Base-by-base conservation (phyloP, 2,329 filamentous ascomycete species). In the Xylaria sp. region DNA sequence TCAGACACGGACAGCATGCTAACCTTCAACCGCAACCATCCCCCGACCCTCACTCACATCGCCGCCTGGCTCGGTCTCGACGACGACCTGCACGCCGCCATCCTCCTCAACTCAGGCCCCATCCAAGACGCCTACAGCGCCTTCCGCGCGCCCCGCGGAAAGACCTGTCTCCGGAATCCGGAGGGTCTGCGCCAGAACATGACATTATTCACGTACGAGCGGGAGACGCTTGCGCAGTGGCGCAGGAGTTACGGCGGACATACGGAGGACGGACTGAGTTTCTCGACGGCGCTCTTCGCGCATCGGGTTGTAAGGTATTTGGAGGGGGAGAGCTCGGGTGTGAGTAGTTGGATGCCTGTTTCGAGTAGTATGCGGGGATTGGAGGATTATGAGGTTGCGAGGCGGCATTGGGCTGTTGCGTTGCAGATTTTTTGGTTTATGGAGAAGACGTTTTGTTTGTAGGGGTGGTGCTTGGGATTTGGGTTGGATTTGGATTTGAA, bases 391-490 rank as follows among this genome's bases (percentile, higher is more conserved):
- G 49, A 63, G 4, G 2, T 42, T 8, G 51, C 52, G 0, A n/a
- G 37, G 0, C 9, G 35, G 0, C 47, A 57, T 4, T 64, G 55
- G 54, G 60, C 56, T 1, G 9, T 63, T 2, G 58, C 50, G 2
- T 48, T 64, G 1, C 60, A 60, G 56, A 59, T 64, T 0, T 54
- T 54, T 4, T 63, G 60, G 63, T 61, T 57, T 10, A 10, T 63
- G 52, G 54, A 63, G 34, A 55, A 57, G 56, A 16, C 56, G 2
- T 59, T 48, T 34, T 34, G n/a, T 37, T 7, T 3, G 11, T 42
- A 7, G 8, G 8, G 8, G 37, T 42, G 8, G 37, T 42, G 8
- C 4, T 42, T 42, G 37, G 11, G 8, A 42, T 30, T 30, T 30
- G 23, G 23, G 23, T 30, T 30, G 23, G 23, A 30, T 3, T 3